Evolutionary conservation across 1,284 basidiomycete species (phyloP).

Genomic region (Coniferiporia sulphurascens): DNA sequence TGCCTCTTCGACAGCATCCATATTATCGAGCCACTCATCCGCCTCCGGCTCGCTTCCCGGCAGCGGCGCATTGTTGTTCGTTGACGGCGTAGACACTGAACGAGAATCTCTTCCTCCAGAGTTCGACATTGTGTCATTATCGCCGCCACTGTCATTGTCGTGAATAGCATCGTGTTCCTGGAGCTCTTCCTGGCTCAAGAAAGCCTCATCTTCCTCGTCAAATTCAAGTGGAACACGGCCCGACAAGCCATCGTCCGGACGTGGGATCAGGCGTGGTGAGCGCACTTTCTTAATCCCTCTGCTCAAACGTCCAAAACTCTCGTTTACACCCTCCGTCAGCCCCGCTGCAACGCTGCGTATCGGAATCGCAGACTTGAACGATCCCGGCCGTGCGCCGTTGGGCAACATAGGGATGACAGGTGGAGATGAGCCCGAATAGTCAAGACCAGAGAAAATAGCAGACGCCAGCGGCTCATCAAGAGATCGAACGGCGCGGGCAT

Average conservation of each 20-base stretch:
- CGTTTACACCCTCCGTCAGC: slow-evolving; percentile 56
- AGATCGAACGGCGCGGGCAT: slow-evolving; percentile 36
- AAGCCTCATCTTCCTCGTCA: slow-evolving; percentile 68
- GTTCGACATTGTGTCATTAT: slow-evolving; percentile 26
- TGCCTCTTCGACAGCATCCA: slow-evolving; percentile 51
- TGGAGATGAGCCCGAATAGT: slow-evolving; percentile 41
- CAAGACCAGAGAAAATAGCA: slow-evolving; percentile 64
- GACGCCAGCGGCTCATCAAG: slow-evolving; percentile 77
- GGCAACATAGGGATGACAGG: slow-evolving; percentile 72
- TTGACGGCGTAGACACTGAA: slow-evolving; percentile 37
- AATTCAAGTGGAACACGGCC: slow-evolving; percentile 56
- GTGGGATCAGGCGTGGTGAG: slow-evolving; percentile 30
- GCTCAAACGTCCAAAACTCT: slow-evolving; percentile 47
- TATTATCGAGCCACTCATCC: slow-evolving; percentile 39
- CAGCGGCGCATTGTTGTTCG: slow-evolving; percentile 29
- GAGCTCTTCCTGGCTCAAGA: slow-evolving; percentile 24
- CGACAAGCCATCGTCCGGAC: slow-evolving; percentile 26
- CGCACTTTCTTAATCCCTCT: slow-evolving; percentile 49
- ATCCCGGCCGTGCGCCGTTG: slow-evolving; percentile 50
- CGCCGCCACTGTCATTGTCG: slow-evolving; percentile 19
- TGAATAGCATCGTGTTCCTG: slow-evolving; percentile 2
- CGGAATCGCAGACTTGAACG: slow-evolving; percentile 50
- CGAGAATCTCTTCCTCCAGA: slow-evolving; percentile 28
- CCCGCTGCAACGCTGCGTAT: slow-evolving; percentile 45
- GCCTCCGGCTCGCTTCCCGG: slow-evolving; percentile 21